Evolutionary conservation across 108 stramenopile genomes (phyloP).

Genomic region (Skeletonema grethae): DNA sequence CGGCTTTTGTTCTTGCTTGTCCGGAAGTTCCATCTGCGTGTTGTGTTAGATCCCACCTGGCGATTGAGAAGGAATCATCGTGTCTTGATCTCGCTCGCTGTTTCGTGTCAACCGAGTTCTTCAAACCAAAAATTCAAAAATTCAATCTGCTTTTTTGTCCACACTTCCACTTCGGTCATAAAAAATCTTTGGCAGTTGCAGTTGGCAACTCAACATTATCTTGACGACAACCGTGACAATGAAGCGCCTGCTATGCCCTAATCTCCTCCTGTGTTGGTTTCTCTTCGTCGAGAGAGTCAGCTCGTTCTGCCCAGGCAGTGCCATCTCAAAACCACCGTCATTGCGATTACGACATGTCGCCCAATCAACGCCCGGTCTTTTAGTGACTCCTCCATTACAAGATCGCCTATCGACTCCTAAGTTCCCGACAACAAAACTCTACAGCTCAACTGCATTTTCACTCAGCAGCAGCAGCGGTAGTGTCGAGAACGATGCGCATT

Average conservation of each 20-base stretch:
- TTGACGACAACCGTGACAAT: neutral
- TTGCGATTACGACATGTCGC: neutral
- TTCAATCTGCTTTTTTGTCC: too few relatives aligned
- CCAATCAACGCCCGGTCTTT: neutral
- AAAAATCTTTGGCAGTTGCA: too few relatives aligned
- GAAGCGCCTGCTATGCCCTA: neutral
- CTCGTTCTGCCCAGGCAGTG: slow-evolving; percentile 1
- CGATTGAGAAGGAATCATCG: neutral
- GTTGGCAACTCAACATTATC: too few relatives aligned
- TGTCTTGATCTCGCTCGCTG: neutral
- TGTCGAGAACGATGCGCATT: slow-evolving; percentile 3
- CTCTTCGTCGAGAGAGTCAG: neutral
- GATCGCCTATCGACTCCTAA: neutral
- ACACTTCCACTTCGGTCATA: too few relatives aligned
- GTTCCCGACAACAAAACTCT: neutral
- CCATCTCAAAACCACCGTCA: neutral
- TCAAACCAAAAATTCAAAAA: neutral
- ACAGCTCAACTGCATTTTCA: slow-evolving; percentile 2
- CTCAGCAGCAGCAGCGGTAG: neutral
- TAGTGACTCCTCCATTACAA: neutral
- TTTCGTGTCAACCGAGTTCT: too few relatives aligned
- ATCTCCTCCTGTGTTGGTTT: neutral
- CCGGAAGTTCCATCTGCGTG: neutral
- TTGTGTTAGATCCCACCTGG: too few relatives aligned
- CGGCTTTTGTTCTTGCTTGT: too few relatives aligned